Percentiles rank a stretch among this genome's conserved stretches.
Evolutionary conservation across 2,329 filamentous ascomycete species (phyloP).

Genomic region (Dactylellina drechsleri): DNA sequence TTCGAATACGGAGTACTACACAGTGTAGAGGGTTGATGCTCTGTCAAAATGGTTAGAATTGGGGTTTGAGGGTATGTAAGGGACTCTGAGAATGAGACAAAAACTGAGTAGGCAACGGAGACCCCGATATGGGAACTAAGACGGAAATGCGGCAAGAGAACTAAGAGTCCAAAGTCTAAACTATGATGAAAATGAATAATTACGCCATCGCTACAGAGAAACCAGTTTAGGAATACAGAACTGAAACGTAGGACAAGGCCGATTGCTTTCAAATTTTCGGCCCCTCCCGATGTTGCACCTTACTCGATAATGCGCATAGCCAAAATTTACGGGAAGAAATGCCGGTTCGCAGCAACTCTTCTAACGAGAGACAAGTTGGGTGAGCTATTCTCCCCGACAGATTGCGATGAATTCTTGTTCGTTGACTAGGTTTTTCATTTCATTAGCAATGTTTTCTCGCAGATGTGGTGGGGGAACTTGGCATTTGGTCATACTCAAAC

Average conservation of each 20-base stretch:
- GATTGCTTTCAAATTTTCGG: neutral
- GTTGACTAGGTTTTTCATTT: slow-evolving; percentile 65
- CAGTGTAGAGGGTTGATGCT: too few species aligned
- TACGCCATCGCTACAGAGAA: slow-evolving; percentile 2
- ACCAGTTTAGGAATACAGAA: neutral
- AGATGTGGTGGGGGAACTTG: neutral
- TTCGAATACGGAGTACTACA: too few species aligned
- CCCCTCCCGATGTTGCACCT: too few species aligned
- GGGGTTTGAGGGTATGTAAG: too few species aligned
- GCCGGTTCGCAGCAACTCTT: neutral
- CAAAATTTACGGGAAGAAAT: neutral
- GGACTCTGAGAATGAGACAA: slow-evolving; percentile 3
- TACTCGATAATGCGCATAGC: too few species aligned
- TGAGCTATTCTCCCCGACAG: slow-evolving; percentile 58
- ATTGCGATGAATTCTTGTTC: slow-evolving; percentile 76
- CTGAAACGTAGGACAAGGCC: neutral
- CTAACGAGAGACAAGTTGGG: neutral
- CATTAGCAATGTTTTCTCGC: slow-evolving; percentile 20
- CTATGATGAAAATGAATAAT: neutral
- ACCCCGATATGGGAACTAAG: neutral
- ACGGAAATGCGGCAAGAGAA: neutral
- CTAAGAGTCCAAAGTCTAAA: neutral
- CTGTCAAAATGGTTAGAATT: too few species aligned
- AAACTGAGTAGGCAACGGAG: neutral
- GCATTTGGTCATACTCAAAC: slow-evolving; percentile 64